phyloP scores from a whole-genome alignment of 2,329 filamentous ascomycete genomes.

The Trichophyton verrucosum region DNA sequence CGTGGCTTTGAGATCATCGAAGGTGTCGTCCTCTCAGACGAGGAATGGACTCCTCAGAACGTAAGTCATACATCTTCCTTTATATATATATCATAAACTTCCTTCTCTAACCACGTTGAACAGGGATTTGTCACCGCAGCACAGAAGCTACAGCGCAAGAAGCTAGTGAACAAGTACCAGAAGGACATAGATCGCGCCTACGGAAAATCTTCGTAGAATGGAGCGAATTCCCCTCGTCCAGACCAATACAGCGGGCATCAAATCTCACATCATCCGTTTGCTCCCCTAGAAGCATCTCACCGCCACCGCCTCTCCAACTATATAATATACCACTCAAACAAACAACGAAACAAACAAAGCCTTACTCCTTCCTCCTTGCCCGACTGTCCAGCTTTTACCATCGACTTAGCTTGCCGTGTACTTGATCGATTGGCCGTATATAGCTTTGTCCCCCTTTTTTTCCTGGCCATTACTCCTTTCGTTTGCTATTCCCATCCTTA shows the following conservation, averaged over 20 bases:
- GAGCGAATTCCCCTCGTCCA: not conserved
- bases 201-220: constrained; percentile 28
- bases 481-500: not conserved
- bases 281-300: not conserved
- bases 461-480: not conserved
- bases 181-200: constrained; percentile 52
- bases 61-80: constrained; percentile 18
- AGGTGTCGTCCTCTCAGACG: constrained; percentile 34
- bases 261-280: not conserved
- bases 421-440: not conserved
- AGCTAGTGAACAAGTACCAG: constrained; percentile 50
- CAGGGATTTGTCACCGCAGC: constrained; percentile 56
- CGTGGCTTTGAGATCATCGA: constrained; percentile 32
- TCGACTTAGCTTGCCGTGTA: not conserved
- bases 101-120: constrained; percentile 17
- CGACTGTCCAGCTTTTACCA: not conserved
- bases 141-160: constrained; percentile 60
- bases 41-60: constrained; percentile 35
- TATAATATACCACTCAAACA: not conserved
- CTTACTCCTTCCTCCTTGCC: not conserved
- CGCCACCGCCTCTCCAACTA: not conserved
- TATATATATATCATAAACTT: not conserved
- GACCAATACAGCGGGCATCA: not conserved
- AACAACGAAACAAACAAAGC: not conserved
- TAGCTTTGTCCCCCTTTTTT: not conserved